Evolutionary conservation across 2,329 filamentous ascomycete species (phyloP), one percentile per base, ranked within the genome.

Genomic region (Aureobasidium sp.): DNA sequence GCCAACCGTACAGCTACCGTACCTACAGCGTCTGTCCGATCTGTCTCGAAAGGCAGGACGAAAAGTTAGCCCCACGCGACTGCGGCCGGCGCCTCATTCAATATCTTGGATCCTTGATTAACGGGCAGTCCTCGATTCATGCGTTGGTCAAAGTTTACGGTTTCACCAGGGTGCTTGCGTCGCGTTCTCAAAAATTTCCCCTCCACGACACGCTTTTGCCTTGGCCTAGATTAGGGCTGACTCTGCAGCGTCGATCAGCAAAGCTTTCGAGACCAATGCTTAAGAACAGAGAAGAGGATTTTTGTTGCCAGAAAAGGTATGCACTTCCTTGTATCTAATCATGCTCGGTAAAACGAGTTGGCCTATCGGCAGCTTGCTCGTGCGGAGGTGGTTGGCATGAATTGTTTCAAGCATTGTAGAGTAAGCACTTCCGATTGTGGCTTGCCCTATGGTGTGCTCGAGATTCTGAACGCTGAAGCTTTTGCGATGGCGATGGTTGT

Each of bases 141-240:
- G 53, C 53, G 41, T 57, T 57, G 29, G 15, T 17, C n/a, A 34
- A 44, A 36, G 53, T 44, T 57, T 57, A 29, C 43, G 29, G 53
- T 44, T 57, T 46, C 53, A 57, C 37, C 39, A 24, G 26, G 39
- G 26, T 46, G 51, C 24, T 46, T 46, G 46, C 46, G 7, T 29
- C 46, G 46, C 46, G 46, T 48, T 27, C 24, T 37, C 34, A 37
- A 17, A 47, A 48, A 27, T 48, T 48, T 48, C 29, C 26, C 13
- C 46, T 48, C 26, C 46, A 48, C 13, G 29, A 48, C 26, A n/a
- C 46, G 46, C 46, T 17, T 13, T 29, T 27, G 46, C 46, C 46
- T 29, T 48, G 46, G 46, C 46, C 46, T 7, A 48, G 46, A 48
- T 48, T 10, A 48, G 46, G 46, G 46, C 46, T 32, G 46, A 32